Conservation (phyloP, 805 yeast genomes). For the Cephaloascus fragrans region DNA sequence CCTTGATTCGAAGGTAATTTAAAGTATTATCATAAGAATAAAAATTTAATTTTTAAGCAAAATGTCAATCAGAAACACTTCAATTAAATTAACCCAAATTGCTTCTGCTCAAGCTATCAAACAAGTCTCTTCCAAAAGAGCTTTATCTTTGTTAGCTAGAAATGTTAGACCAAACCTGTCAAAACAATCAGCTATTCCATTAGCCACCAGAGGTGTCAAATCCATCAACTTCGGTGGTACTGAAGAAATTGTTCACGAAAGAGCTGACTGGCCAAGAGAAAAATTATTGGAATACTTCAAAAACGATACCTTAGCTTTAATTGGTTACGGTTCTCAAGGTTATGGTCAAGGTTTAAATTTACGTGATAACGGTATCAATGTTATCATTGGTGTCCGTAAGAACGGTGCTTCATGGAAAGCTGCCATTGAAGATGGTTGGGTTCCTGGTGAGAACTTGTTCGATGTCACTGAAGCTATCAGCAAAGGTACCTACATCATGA, state of each 20-base stretch:
- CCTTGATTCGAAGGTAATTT: no score
- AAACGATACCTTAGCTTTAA: slow-evolving; percentile 93
- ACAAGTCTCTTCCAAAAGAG: slow-evolving; percentile 48
- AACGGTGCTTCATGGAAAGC: slow-evolving; percentile 99
- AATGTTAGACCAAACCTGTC: slow-evolving; percentile 32
- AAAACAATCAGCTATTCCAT: slow-evolving; percentile 23
- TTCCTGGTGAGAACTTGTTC: slow-evolving; percentile 97
- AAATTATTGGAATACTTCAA: slow-evolving; percentile 93
- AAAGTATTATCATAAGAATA: no score
- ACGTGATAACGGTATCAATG: slow-evolving; percentile 98
- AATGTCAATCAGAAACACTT: slow-evolving; percentile 35
- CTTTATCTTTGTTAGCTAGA: slow-evolving; percentile 47
- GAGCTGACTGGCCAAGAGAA: slow-evolving; percentile 99
- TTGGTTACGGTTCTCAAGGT: slow-evolving; percentile 99
- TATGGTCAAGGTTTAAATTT: slow-evolving; percentile 99
- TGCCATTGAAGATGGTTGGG: slow-evolving; percentile 99
- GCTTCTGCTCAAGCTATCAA: slow-evolving; percentile 30
- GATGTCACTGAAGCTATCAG: slow-evolving; percentile 87
- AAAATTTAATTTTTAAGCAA: slow-evolving; percentile 2
- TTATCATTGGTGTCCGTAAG: slow-evolving; percentile 96
- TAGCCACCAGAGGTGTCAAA: slow-evolving; percentile 74
- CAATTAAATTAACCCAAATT: slow-evolving; percentile 36
- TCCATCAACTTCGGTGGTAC: slow-evolving; percentile 95
- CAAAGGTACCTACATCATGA: slow-evolving; percentile 93
- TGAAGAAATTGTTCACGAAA: slow-evolving; percentile 93